These are phyloP conservation scores for Phragmites australis DNA, from an alignment of 176 grass and related monocot genomes.

Conservation along the genomic window DNA sequence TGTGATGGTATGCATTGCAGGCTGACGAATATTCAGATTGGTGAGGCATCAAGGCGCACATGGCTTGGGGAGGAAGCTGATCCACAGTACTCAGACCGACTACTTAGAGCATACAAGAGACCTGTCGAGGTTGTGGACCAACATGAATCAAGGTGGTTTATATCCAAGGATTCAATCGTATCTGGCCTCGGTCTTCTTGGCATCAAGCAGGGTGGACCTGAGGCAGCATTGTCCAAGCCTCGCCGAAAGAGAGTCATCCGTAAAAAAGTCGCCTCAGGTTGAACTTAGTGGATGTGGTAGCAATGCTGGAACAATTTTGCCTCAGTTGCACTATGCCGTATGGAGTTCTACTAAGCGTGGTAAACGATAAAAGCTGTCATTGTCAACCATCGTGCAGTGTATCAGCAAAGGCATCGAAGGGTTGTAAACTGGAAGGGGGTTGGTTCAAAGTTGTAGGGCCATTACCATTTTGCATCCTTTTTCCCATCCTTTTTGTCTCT, in stretches of 20 bases:
- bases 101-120: conserved; percentile 75
- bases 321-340: conserved; percentile 41
- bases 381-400: not conserved
- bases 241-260: conserved; percentile 88
- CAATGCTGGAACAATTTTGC: conserved; percentile 64
- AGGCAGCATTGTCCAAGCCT: conserved; percentile 52
- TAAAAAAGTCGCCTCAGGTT: conserved; percentile 71
- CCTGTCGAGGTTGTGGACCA: conserved; percentile 53
- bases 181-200: conserved; percentile 91
- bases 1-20: conserved; percentile 48
- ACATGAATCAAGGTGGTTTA: conserved; percentile 88
- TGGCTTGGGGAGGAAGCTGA: conserved; percentile 87
- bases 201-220: conserved; percentile 74
- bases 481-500: not conserved
- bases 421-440: not conserved
- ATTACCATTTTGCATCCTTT: conserved; percentile 36
- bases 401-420: not conserved
- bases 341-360: conserved; percentile 8
- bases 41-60: conserved; percentile 77
- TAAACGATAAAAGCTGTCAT: not conserved
- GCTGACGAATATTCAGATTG: conserved; percentile 73
- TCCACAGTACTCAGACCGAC: conserved; percentile 66
- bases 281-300: conserved; percentile 44
- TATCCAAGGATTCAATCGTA: conserved; percentile 89
- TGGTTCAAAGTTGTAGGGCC: conserved; percentile 18